Conservation (phyloP, 1,139 yeast species). For the Chernovozyma sophiae-reginae region DNA sequence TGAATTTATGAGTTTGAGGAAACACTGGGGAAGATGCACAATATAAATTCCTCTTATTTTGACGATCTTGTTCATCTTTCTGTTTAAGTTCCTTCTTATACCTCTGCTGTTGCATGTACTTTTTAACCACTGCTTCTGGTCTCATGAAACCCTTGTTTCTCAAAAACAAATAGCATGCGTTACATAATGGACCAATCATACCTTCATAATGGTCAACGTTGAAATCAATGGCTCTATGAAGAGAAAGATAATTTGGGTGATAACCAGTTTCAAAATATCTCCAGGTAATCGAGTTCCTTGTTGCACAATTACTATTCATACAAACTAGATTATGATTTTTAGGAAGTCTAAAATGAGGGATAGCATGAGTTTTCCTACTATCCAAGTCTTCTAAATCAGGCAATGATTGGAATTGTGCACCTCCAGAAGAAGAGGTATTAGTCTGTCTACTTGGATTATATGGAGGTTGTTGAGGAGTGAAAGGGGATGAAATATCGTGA, state of each 20-base stretch:
- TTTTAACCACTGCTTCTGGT: conserved; percentile 46
- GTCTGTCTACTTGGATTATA: conserved; percentile 16
- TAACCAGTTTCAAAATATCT: conserved; percentile 43
- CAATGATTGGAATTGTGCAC: conserved; percentile 27
- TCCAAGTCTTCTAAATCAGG: conserved; percentile 46
- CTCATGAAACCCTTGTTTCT: conserved; percentile 50
- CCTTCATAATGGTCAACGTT: conserved; percentile 43
- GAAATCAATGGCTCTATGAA: conserved; percentile 37
- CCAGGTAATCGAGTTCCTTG: conserved; percentile 43
- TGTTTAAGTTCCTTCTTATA: conserved; percentile 33
- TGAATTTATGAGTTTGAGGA: conserved; percentile 25
- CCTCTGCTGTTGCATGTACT: conserved; percentile 44
- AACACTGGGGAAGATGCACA: conserved; percentile 17
- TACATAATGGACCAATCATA: conserved; percentile 50
- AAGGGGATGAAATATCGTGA: conserved; percentile 26
- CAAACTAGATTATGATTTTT: conserved; percentile 40
- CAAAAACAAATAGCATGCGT: conserved; percentile 46
- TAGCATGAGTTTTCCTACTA: conserved; percentile 42
- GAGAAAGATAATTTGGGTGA: conserved; percentile 36
- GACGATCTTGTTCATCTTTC: conserved; percentile 17
- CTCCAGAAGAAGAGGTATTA: neutral
- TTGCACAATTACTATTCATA: conserved; percentile 42
- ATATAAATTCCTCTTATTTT: neutral
- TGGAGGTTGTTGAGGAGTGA: conserved; percentile 41
- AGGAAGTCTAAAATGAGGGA: conserved; percentile 36